Percentiles rank a stretch among this genome's conserved stretches.
Conservation (phyloP, 129 eudicot genomes). For the Calendula officinalis region DNA sequence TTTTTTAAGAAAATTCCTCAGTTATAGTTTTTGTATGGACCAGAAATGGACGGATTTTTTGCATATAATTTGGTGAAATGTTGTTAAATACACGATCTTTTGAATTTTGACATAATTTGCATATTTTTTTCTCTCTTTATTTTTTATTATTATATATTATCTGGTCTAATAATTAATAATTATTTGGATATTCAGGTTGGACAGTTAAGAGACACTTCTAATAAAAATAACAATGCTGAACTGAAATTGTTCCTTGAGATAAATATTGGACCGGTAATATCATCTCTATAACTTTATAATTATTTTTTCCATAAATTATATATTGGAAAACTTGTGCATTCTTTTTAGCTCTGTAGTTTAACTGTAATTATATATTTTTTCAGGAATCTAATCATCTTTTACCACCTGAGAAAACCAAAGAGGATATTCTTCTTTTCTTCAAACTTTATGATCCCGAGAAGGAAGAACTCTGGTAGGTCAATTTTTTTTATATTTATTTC, state of each 20-base stretch:
- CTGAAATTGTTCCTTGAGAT: constrained; percentile 88
- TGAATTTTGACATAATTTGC: not conserved
- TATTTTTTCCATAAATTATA: not conserved
- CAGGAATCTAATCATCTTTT: constrained; percentile 73
- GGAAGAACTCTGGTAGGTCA: constrained; percentile 82
- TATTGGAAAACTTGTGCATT: not conserved
- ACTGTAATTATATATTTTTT: constrained; percentile 10
- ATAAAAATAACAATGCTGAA: constrained; percentile 82
- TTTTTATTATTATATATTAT: not conserved
- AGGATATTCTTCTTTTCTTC: constrained; percentile 85
- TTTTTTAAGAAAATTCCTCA: no score
- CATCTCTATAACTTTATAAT: constrained; percentile 2
- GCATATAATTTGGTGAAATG: not conserved
- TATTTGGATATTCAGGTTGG: constrained; percentile 65
- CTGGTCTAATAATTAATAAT: not conserved
- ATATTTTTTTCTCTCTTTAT: not conserved
- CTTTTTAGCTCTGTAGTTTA: not conserved
- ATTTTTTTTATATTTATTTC: not conserved
- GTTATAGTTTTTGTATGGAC: no score
- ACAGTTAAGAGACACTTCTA: constrained; percentile 73
- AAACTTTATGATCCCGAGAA: constrained; percentile 87
- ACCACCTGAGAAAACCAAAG: constrained; percentile 76
- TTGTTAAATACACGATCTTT: not conserved
- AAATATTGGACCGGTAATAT: constrained; percentile 67
- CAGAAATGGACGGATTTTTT: no score